These are phyloP conservation scores for Fusarium hostae DNA, from an alignment of 2,329 filamentous ascomycete species.

Conservation along the genomic window DNA sequence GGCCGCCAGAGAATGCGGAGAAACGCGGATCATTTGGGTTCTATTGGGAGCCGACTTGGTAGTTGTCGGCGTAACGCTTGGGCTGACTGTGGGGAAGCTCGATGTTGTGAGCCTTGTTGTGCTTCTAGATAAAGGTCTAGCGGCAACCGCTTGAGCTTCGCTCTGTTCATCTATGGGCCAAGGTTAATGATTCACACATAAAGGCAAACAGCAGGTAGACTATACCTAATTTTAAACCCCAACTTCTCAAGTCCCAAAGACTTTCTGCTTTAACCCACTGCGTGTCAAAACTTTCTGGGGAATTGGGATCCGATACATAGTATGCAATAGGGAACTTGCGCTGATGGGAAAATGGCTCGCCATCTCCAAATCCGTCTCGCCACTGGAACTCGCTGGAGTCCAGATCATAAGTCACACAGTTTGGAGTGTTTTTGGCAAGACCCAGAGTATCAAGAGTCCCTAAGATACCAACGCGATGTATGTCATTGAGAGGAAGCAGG, in stretches of 20 bases:
- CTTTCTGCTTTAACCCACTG: background rate
- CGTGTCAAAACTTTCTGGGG: background rate
- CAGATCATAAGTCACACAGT: background rate
- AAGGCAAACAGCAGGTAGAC: background rate
- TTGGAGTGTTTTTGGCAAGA: background rate
- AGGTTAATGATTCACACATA: background rate
- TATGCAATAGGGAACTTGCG: background rate
- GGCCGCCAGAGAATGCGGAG: background rate
- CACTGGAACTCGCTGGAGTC: background rate
- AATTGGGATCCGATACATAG: background rate
- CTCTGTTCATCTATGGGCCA: background rate
- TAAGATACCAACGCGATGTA: background rate
- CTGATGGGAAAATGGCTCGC: background rate
- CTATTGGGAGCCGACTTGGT: background rate
- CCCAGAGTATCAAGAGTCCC: background rate
- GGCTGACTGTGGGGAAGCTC: background rate
- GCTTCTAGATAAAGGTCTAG: background rate
- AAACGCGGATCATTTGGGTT: background rate
- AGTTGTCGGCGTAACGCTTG: background rate
- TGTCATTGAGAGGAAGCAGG: background rate
- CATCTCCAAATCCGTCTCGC: background rate
- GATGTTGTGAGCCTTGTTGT: background rate
- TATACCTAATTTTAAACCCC: background rate
- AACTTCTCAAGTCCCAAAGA: background rate
- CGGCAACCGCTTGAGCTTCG: background rate